Base-by-base conservation (phyloP, 495 filamentous ascomycete genomes). In the Podospora didyma region DNA sequence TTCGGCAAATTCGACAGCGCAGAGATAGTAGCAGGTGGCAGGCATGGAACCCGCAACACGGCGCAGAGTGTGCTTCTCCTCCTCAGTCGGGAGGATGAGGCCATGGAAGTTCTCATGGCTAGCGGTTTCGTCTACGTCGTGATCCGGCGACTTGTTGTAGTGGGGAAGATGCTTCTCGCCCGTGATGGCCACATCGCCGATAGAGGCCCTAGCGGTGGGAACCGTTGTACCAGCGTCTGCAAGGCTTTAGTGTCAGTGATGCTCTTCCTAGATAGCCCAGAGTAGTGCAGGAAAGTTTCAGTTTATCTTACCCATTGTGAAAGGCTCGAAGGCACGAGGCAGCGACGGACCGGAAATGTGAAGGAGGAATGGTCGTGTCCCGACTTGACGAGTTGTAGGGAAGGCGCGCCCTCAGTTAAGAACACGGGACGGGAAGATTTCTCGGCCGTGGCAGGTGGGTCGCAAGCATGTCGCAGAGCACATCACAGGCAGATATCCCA, bases 1-100 rank as follows among this genome's bases (percentile, higher is more conserved):
- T 61, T 85, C 82, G 26, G 79, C 80, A 56, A 85, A 81, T 52
- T 83, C 82, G 21, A 84, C 78, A 2, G 78, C 64, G 59, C 80
- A 85, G 10, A 83, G 71, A 9, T 75, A 68, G 57, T 78, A 84
- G 23, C 78, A 69, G 5, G 73, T 60, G 2, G 68, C 44, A 6
- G 78, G 77, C 58, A 82, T 69, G 39, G 60, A 74, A 47, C 72
- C 82, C 16, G 81, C 71, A 7, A 84, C 72, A 46, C 76, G 78
- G 41, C 79, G 82, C 9, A 85, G 69, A 1, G 74, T 78, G 5
- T 65, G 59, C 46, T 67, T 67, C 60, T 86, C 82, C 37, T 82
- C 77, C 47, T 79, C 77, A 9, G 79, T 80, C 1, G 82, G 81
- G 45, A 71, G 54, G 26, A 78, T 69, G 51, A 75, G 70, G 17